These are phyloP conservation scores for Carnegiea gigantea DNA, from an alignment of 179 eudicot species.

Conservation along the genomic window DNA sequence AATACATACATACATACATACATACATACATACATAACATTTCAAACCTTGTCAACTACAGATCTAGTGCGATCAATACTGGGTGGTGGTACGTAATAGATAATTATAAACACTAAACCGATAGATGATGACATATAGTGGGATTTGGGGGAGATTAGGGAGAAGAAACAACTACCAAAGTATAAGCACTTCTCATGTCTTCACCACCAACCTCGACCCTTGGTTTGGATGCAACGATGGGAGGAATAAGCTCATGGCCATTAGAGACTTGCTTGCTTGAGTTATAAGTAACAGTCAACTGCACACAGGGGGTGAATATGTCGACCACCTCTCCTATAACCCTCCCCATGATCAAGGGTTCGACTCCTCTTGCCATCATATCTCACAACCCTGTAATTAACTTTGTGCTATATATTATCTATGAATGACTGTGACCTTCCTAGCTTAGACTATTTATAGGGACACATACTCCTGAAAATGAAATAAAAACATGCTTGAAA, in stretches of 20 bases:
- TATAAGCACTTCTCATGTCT: slow-evolving; percentile 74
- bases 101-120: too few relatives aligned
- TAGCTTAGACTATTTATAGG: slow-evolving; percentile 28
- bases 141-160: neutral
- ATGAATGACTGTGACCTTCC: neutral
- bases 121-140: too few relatives aligned
- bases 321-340: slow-evolving; percentile 92
- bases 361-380: slow-evolving; percentile 52
- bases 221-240: slow-evolving; percentile 53
- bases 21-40: too few relatives aligned
- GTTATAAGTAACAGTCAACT: slow-evolving; percentile 57
- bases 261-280: slow-evolving; percentile 63
- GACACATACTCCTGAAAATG: neutral
- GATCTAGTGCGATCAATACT: too few relatives aligned
- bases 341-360: slow-evolving; percentile 61
- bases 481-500: slow-evolving; percentile 21
- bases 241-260: slow-evolving; percentile 85
- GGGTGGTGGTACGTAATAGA: too few relatives aligned
- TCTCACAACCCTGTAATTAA: neutral
- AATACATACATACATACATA: too few relatives aligned
- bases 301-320: slow-evolving; percentile 63
- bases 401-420: too few relatives aligned
- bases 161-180: slow-evolving; percentile 48
- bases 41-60: too few relatives aligned
- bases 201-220: slow-evolving; percentile 86